Base-by-base conservation (phyloP, 2,329 filamentous ascomycete species). In the Chalaropsis ovoidea region DNA sequence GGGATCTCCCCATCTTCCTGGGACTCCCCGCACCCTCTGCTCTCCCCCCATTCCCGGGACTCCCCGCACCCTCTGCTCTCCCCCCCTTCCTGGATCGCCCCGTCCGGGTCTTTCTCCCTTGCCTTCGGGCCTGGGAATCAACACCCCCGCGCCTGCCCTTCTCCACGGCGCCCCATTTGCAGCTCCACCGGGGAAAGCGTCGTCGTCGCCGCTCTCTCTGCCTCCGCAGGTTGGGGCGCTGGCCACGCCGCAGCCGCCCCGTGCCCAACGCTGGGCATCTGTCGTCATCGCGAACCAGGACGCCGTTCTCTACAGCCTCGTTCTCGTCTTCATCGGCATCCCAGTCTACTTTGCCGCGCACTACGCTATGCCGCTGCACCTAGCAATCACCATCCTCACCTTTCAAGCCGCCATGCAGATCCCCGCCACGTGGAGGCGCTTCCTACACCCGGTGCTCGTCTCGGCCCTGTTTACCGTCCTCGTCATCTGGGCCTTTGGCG, bases 401-500 rank as follows among this genome's bases (percentile, higher is more conserved):
- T 86, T 82, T 73, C 78, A 81, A 64, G 72, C 73, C 5, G 80
- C 82, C 17, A 72, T 80, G 62, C 74, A 77, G 0, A 71, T 85
- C 10, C 80, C 83, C 0, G 71, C 75, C 0, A 72, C 69, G 1
- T 84, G 79, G 77, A 74, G 76, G 22, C 77, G 78, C 52, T 79
- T 81, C 69, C 74, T 85, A 2, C 83, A 86, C 70, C 82, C 83
- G 0, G 82, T 85, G 0, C 74, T 85, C 2, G 77, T 83, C 7
- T 80, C 81, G 0, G 81, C 83, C 0, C 75, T 80, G 11, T 69
- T 80, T 68, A 81, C 80, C 1, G 77, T 84, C 8, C 72, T 85
- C 0, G 73, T 75, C 0, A 73, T 85, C 67, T 85, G 80, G 78
- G 73, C 80, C 8, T 74, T 85, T 2, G 81, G 80, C 0, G 74